Evolutionary conservation across 164 flowering plant genomes (phyloP).

Genomic region (Buxus sempervirens): DNA sequence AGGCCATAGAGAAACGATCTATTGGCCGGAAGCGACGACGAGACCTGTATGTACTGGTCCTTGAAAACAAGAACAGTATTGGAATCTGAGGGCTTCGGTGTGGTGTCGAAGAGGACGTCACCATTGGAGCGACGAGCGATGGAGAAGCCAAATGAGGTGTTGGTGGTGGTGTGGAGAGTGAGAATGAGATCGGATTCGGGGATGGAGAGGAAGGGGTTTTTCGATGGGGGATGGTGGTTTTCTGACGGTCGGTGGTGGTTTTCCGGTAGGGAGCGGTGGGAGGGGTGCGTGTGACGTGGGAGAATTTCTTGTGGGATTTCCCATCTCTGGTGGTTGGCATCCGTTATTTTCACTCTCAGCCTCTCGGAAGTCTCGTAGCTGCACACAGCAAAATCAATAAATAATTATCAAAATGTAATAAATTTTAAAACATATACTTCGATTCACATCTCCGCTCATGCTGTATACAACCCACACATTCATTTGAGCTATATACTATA

Average conservation of each 20-base stretch:
- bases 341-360: slow-evolving; percentile 55
- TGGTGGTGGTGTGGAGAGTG: slow-evolving; percentile 16
- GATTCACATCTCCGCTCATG: too few species aligned
- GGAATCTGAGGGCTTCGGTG: slow-evolving; percentile 18
- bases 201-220: slow-evolving; percentile 13
- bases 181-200: slow-evolving; percentile 28
- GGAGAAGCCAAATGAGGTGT: slow-evolving; percentile 21
- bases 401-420: too few species aligned
- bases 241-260: slow-evolving; percentile 2
- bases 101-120: slow-evolving; percentile 29
- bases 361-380: slow-evolving; percentile 57
- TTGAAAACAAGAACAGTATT: slow-evolving; percentile 56
- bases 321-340: slow-evolving; percentile 53
- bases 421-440: too few species aligned
- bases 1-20: slow-evolving; percentile 65
- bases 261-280: slow-evolving; percentile 14
- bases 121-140: slow-evolving; percentile 24
- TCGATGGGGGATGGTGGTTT: neutral
- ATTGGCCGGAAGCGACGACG: slow-evolving; percentile 49
- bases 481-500: too few species aligned
- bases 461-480: too few species aligned
- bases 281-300: slow-evolving; percentile 29
- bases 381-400: slow-evolving; percentile 6
- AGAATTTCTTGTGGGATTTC: slow-evolving; percentile 57
- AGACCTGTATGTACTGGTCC: slow-evolving; percentile 68